Conservation (phyloP, 163 green algal genomes). For the Coccomyxa subellipsoidea region DNA sequence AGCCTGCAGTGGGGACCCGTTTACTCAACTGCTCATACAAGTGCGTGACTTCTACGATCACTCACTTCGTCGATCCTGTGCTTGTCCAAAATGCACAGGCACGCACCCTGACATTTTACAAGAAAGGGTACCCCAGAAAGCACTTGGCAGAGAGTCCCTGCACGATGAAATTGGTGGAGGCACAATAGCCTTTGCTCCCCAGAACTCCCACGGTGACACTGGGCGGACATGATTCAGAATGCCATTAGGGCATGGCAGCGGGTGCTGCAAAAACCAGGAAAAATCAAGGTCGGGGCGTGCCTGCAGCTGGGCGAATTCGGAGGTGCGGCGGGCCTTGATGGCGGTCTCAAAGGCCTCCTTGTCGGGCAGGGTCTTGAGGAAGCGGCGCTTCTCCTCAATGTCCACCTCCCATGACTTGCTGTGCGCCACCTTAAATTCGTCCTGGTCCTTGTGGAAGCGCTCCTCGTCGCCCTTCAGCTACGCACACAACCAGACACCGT, state of each 20-base stretch:
- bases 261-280: neutral
- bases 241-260: neutral
- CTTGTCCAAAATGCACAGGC: too few species aligned
- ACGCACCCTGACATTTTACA: neutral
- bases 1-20: constrained; percentile 10
- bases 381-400: constrained; percentile 77
- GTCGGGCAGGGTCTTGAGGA: constrained; percentile 62
- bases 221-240: neutral
- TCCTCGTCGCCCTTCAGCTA: constrained; percentile 45
- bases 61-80: too few species aligned
- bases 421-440: constrained; percentile 40
- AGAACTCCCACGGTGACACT: too few species aligned
- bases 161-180: too few species aligned
- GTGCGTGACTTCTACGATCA: too few species aligned
- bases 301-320: constrained; percentile 82
- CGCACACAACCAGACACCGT: neutral
- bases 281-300: constrained; percentile 5
- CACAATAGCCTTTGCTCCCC: too few species aligned
- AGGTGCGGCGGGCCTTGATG: constrained; percentile 75
- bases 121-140: neutral
- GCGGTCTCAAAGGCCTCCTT: constrained; percentile 48
- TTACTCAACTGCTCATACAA: neutral
- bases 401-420: constrained; percentile 83
- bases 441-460: constrained; percentile 47
- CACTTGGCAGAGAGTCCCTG: too few species aligned